Evolutionary conservation across 148 eudicot genomes (phyloP).

Genomic region (Fagopyrum esculentum): DNA sequence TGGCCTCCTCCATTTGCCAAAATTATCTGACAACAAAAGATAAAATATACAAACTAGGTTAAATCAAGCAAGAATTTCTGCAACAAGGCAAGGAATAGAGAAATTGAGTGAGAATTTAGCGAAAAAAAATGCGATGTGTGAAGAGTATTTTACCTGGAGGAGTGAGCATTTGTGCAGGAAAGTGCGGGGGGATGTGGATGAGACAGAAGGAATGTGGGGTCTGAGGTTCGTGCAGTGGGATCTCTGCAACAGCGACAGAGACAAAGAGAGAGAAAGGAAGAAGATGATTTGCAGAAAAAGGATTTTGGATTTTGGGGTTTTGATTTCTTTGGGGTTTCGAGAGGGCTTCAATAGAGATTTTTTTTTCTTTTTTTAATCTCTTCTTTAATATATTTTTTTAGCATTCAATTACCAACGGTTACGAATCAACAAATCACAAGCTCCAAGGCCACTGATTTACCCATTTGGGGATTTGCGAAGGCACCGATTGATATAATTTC

Average conservation of each 20-base stretch:
- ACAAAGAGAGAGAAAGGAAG: neutral
- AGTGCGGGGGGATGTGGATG: neutral
- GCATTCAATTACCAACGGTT: neutral
- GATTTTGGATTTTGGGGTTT: constrained; percentile 1
- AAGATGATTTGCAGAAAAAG: neutral
- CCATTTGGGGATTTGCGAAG: no score
- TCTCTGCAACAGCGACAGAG: neutral
- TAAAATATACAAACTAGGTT: neutral
- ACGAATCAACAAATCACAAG: no score
- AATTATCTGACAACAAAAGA: constrained; percentile 29
- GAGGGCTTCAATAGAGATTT: constrained; percentile 1
- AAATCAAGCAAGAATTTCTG: neutral
- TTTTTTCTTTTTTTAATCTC: neutral
- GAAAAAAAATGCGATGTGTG: no score
- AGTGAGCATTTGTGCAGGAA: constrained; percentile 51
- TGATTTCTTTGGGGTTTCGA: neutral
- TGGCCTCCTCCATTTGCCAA: constrained; percentile 62
- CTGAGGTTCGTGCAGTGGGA: neutral
- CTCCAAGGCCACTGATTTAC: no score
- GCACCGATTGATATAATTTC: no score
- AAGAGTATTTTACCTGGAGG: constrained; percentile 18
- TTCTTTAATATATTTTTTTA: neutral
- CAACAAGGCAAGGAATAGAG: neutral
- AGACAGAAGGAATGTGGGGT: neutral
- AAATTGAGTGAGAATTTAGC: neutral